Evolutionary conservation across 352 stramenopile genomes (phyloP).

Genomic region (Pythium dissotocum): DNA sequence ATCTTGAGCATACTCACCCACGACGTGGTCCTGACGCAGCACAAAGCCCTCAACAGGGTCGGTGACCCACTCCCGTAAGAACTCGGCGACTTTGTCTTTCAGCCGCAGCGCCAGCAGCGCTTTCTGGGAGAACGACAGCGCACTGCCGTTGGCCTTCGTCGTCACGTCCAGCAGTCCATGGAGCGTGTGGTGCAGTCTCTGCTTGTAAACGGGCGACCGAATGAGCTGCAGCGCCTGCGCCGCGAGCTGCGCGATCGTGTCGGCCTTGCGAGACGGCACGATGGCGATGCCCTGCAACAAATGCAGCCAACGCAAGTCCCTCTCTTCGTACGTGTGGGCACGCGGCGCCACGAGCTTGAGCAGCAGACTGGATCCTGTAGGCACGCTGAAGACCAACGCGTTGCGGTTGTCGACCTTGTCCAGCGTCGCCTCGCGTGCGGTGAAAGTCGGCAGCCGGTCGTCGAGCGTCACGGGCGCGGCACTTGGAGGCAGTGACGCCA

Average conservation of each 20-base stretch:
- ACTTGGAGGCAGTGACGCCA: constrained; percentile 1
- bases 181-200: constrained; percentile 31
- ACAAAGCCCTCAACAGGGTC: constrained; percentile 72
- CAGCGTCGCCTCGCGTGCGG: constrained; percentile 45
- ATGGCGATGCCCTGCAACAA: constrained; percentile 60
- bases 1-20: constrained; percentile 35
- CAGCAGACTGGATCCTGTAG: constrained; percentile 52
- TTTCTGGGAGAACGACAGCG: constrained; percentile 31
- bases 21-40: constrained; percentile 66
- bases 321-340: constrained; percentile 57
- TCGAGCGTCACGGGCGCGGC: constrained; percentile 17
- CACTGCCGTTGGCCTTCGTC: constrained; percentile 13
- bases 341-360: constrained; percentile 49
- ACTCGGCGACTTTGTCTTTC: constrained; percentile 70
- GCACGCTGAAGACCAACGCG: constrained; percentile 50
- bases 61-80: constrained; percentile 68
- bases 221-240: constrained; percentile 54
- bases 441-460: constrained; percentile 51
- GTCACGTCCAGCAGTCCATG: constrained; percentile 35
- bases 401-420: constrained; percentile 62
- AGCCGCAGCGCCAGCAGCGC: constrained; percentile 54
- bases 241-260: constrained; percentile 50
- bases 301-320: constrained; percentile 69
- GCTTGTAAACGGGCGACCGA: constrained; percentile 32
- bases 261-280: constrained; percentile 60